Percentiles rank a stretch among this genome's conserved stretches.
Evolutionary conservation across 225 moss, liverwort and hornwort genomes (phyloP).

Genomic region (Physcomitrium patens): DNA sequence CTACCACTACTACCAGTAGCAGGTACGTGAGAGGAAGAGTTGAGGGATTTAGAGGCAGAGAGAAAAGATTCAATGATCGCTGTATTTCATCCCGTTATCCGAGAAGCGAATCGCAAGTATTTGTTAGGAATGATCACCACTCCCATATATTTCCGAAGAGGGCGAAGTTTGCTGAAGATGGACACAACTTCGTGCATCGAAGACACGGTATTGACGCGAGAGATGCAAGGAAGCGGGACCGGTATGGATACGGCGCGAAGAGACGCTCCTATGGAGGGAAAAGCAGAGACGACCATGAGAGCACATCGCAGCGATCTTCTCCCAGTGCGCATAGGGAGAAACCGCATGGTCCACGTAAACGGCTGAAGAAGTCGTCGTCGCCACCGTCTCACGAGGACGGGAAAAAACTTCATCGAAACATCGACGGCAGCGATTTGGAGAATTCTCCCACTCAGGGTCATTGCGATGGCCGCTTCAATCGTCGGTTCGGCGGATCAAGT

Average conservation of each 20-base stretch:
- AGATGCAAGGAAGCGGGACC: conserved; percentile 10
- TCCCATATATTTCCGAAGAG: conserved; percentile 11
- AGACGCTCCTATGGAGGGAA: background rate
- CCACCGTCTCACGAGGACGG: conserved; percentile 2
- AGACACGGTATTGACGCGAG: background rate
- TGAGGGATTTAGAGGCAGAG: conserved; percentile 26
- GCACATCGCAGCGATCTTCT: background rate
- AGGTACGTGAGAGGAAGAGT: conserved; percentile 21
- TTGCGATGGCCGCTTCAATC: conserved; percentile 46
- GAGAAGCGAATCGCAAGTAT: conserved; percentile 23
- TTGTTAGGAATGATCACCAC: conserved; percentile 2
- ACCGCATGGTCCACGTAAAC: conserved; percentile 5
- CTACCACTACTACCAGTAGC: too few species aligned
- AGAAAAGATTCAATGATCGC: conserved; percentile 18
- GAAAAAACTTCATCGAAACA: conserved; percentile 12
- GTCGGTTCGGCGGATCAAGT: conserved; percentile 68
- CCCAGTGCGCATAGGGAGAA: background rate
- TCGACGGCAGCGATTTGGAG: conserved; percentile 35
- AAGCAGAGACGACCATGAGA: background rate
- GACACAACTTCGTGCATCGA: background rate
- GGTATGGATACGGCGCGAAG: background rate
- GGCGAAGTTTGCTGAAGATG: conserved; percentile 18
- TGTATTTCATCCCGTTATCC: background rate
- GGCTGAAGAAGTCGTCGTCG: conserved; percentile 25
- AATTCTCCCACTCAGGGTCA: conserved; percentile 29